A percentile compares a stretch with the other conserved stretches of the same genome.
phyloP scores from a whole-genome alignment of 306 rosid species.

The Gastrolobium bilobum region DNA sequence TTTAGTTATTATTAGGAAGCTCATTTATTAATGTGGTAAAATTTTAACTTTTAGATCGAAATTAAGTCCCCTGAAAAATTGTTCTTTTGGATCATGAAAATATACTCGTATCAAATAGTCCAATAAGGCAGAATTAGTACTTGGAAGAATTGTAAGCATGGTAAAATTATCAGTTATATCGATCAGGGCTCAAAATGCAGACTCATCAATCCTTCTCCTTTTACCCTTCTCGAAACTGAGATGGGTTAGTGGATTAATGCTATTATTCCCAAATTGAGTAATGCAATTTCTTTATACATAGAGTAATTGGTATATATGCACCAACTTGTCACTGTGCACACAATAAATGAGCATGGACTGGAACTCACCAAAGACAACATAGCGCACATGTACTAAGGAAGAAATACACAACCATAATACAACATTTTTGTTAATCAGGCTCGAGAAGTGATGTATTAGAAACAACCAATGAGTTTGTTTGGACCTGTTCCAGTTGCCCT shows the following conservation, averaged over 20 bases:
- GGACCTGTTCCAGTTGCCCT: constrained; percentile 89
- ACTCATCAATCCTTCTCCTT: too few relatives aligned
- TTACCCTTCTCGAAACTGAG: neutral
- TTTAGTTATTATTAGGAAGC: neutral
- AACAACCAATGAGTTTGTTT: constrained; percentile 69
- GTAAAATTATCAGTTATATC: neutral
- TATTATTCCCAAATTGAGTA: constrained; percentile 47
- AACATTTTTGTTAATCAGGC: constrained; percentile 1
- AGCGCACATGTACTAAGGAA: constrained; percentile 32
- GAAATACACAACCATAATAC: constrained; percentile 12
- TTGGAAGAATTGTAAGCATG: neutral
- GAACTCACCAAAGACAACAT: constrained; percentile 43
- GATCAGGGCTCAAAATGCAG: neutral
- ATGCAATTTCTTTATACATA: constrained; percentile 31
- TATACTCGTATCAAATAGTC: neutral
- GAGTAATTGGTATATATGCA: constrained; percentile 52
- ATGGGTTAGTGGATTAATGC: constrained; percentile 29
- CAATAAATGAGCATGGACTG: constrained; percentile 47
- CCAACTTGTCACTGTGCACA: constrained; percentile 51
- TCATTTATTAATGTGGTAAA: neutral
- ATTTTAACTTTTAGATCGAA: neutral
- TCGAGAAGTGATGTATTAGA: constrained; percentile 43
- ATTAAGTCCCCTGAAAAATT: neutral
- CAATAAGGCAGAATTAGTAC: neutral
- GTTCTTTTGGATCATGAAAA: neutral